phyloP scores from a whole-genome alignment of 2,329 filamentous ascomycete species.

The Fusarium dlaminii region DNA sequence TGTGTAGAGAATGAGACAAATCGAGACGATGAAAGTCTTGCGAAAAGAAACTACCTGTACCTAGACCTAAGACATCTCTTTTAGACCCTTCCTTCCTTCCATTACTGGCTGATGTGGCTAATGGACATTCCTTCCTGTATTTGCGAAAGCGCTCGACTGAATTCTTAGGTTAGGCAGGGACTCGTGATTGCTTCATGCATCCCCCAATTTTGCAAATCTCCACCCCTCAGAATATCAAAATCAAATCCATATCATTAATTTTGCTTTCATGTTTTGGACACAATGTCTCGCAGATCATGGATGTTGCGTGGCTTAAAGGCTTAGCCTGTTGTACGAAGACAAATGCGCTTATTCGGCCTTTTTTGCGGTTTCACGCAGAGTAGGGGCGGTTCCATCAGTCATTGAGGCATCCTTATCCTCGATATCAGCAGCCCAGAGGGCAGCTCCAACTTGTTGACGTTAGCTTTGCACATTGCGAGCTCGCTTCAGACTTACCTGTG shows the following conservation, averaged over 20 bases:
- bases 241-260: not conserved
- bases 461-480: not conserved
- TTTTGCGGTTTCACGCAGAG: constrained; percentile 59
- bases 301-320: constrained; percentile 3
- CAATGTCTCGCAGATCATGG: not conserved
- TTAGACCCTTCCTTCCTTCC: not conserved
- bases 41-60: not conserved
- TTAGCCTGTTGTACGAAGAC: not conserved
- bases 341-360: constrained; percentile 54
- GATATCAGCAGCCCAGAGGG: constrained; percentile 92
- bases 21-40: not conserved
- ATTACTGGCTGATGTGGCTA: not conserved
- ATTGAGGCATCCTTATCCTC: constrained; percentile 66
- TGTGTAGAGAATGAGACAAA: constrained; percentile 15
- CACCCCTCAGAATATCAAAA: not conserved
- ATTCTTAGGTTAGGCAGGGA: not conserved
- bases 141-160: not conserved
- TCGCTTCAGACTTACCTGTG: constrained; percentile 60
- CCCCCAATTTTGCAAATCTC: not conserved
- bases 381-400: constrained; percentile 61
- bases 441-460: constrained; percentile 74
- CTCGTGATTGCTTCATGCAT: not conserved
- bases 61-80: constrained; percentile 8
- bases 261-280: not conserved
- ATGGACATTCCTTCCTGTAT: not conserved